Base-by-base conservation (phyloP, 768 basidiomycete genomes). In the Cyathus striatus region DNA sequence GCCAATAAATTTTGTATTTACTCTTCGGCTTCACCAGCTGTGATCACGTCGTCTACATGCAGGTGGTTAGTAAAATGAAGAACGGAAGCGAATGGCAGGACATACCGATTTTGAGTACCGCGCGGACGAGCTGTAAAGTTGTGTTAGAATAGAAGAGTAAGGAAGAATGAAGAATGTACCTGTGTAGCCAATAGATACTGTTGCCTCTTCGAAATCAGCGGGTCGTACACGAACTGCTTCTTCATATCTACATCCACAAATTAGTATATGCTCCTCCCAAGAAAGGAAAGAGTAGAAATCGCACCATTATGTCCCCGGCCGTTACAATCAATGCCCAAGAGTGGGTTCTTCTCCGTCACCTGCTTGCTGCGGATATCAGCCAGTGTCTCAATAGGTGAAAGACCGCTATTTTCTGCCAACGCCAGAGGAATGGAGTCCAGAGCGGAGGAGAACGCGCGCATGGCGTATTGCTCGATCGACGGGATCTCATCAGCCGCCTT, bases 401-500 rank as follows among this genome's bases (percentile, higher is more conserved):
- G 65, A 42, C 96, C 96, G 47, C 91, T 95, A 73, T 99, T 99
- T 66, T 99, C 96, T 12, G 96, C 96, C 9, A 99, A 75, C 3
- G 96, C 96, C 10, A 99, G 78, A 3, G 96, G 96, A 38, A 98
- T 69, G n/a, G 92, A 78, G 55, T 99, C 96, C 6, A 99, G 72
- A 12, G 96, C 95, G 24, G 90, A 88, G 3, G 96, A 78, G 61
- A 98, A 99, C n/a, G 96, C 94, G 38, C 95, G 86, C 94, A 99
- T 97, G 2, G 96, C 96, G 58, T 99, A 99, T 72, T 99, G 96
- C 66, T 99, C 96, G 56, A 99, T 97, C 22, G 91, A 78, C 1
- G 96, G 86, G 51, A 96, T 95, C 90, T 96, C 85, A 62, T 99
- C 96, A 6, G 96, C 96, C 33, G 90, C 92, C 59, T 92, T 89